Conservation (phyloP, 177 flowering plant species). For the Telopea speciosissima region DNA sequence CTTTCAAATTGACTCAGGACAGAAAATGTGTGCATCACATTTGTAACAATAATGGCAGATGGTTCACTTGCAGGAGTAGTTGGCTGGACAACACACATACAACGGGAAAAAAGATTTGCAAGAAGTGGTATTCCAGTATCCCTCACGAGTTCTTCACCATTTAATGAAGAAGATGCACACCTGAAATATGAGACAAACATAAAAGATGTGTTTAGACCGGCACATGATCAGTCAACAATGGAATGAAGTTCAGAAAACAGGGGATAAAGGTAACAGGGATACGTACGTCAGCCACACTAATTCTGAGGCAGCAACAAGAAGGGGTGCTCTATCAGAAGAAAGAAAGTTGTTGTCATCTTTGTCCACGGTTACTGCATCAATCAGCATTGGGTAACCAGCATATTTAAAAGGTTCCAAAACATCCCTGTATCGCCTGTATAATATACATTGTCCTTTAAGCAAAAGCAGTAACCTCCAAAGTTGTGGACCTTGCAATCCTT, state of each 20-base stretch:
- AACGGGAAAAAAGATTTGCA: conserved; percentile 86
- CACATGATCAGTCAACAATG: conserved; percentile 6
- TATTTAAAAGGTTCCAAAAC: conserved; percentile 95
- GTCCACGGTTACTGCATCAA: conserved; percentile 92
- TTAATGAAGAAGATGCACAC: conserved; percentile 87
- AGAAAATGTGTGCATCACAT: conserved; percentile 82
- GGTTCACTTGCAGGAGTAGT: conserved; percentile 85
- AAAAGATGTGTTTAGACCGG: background rate
- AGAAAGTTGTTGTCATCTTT: conserved; percentile 91
- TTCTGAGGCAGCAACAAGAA: conserved; percentile 95
- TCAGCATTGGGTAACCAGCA: conserved; percentile 99
- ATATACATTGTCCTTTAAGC: conserved; percentile 91
- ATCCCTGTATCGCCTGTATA: conserved; percentile 82
- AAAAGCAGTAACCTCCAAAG: conserved; percentile 91
- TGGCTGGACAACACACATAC: conserved; percentile 96
- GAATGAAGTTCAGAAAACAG: background rate
- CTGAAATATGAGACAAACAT: conserved; percentile 29
- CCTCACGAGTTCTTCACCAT: conserved; percentile 98
- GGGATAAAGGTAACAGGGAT: conserved; percentile 2
- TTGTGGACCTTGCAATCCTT: conserved; percentile 99
- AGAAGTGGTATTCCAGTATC: conserved; percentile 92
- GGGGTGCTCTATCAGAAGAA: conserved; percentile 88
- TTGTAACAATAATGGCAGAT: conserved; percentile 83
- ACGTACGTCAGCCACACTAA: conserved; percentile 90
- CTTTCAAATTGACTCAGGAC: conserved; percentile 87